Conservation (phyloP, 768 basidiomycete species). For the Amanita thiersii region DNA sequence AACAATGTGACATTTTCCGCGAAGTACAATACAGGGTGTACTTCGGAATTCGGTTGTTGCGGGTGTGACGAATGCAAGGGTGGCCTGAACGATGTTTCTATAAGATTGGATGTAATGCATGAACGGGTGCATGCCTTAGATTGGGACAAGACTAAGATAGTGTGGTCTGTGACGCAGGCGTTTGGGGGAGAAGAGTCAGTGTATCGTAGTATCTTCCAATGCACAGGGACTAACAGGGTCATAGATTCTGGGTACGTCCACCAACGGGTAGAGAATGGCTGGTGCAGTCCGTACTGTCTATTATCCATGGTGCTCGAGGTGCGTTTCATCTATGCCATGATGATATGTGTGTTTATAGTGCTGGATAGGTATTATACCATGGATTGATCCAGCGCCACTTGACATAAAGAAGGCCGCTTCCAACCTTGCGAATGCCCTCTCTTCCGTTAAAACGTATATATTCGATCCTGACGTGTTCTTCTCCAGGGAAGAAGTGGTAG, state of each 20-base stretch:
- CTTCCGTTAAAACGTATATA: background rate
- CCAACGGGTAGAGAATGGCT: constrained; percentile 48
- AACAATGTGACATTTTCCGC: constrained; percentile 37
- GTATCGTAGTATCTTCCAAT: background rate
- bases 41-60: constrained; percentile 41
- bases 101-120: constrained; percentile 38
- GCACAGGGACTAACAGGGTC: background rate
- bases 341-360: background rate
- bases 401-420: constrained; percentile 29
- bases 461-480: background rate
- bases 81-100: constrained; percentile 40
- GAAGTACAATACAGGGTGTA: constrained; percentile 39
- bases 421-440: constrained; percentile 21
- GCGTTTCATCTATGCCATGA: constrained; percentile 2
- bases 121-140: constrained; percentile 33
- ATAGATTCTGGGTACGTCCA: constrained; percentile 38
- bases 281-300: constrained; percentile 37
- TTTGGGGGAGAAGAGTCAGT: constrained; percentile 34
- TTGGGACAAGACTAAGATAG: constrained; percentile 36
- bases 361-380: constrained; percentile 22
- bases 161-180: constrained; percentile 54
- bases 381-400: constrained; percentile 31
- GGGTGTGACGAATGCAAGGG: constrained; percentile 58
- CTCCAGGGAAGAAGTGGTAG: background rate
- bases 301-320: constrained; percentile 45